phyloP scores from a whole-genome alignment of 768 basidiomycete species.

The Artomyces pyxidatus region DNA sequence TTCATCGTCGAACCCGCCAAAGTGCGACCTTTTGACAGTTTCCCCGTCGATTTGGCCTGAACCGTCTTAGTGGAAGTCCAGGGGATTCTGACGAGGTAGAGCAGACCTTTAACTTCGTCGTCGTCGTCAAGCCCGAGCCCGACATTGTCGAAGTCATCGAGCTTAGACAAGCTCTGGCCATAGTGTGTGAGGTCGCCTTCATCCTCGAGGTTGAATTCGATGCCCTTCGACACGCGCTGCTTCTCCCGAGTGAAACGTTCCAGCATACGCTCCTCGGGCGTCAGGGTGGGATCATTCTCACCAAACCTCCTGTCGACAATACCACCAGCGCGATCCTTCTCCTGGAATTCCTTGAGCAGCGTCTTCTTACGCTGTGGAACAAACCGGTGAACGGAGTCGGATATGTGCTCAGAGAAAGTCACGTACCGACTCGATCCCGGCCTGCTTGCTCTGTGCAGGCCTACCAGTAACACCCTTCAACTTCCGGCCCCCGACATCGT shows the following conservation, averaged over 20 bases:
- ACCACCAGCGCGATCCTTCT: slow-evolving; percentile 76
- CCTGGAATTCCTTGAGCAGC: slow-evolving; percentile 80
- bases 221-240: slow-evolving; percentile 67
- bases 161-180: slow-evolving; percentile 75
- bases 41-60: slow-evolving; percentile 61
- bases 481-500: slow-evolving; percentile 85
- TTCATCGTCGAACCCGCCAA: slow-evolving; percentile 80
- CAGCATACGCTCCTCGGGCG: slow-evolving; percentile 94
- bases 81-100: too few species aligned
- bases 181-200: slow-evolving; percentile 90
- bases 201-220: slow-evolving; percentile 83
- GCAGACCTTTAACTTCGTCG: slow-evolving; percentile 31
- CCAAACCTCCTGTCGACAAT: slow-evolving; percentile 93
- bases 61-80: too few species aligned
- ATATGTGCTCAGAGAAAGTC: neutral
- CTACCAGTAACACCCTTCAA: slow-evolving; percentile 76
- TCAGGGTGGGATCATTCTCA: slow-evolving; percentile 87
- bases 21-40: slow-evolving; percentile 64
- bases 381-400: slow-evolving; percentile 5
- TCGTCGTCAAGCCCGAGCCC: slow-evolving; percentile 52
- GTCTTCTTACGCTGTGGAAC: slow-evolving; percentile 77
- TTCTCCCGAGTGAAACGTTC: slow-evolving; percentile 92
- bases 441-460: slow-evolving; percentile 84
- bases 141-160: slow-evolving; percentile 78
- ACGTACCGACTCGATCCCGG: slow-evolving; percentile 81